These are phyloP conservation scores for Pichia sp. DNA, from an alignment of 1,139 yeast species.

Conservation along the genomic window DNA sequence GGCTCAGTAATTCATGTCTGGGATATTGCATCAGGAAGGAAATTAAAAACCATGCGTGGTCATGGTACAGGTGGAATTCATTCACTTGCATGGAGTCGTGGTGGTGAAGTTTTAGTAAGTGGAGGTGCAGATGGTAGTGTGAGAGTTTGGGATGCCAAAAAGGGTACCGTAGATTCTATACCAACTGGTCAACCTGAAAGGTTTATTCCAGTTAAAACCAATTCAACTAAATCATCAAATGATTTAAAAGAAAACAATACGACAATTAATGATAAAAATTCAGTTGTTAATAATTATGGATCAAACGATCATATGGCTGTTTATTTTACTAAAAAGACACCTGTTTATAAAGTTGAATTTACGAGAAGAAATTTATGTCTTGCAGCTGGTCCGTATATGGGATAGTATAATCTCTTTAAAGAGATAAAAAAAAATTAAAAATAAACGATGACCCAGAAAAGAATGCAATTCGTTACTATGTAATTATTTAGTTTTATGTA, in stretches of 20 bases:
- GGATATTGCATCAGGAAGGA: conserved; percentile 91
- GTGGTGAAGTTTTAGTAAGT: conserved; percentile 84
- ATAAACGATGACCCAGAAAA: too few relatives aligned
- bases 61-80: conserved; percentile 87
- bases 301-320: conserved; percentile 79
- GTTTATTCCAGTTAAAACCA: conserved; percentile 31
- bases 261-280: conserved; percentile 22
- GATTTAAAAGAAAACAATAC: conserved; percentile 15
- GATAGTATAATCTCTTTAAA: too few relatives aligned
- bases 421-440: too few relatives aligned
- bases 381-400: conserved; percentile 80
- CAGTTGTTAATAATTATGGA: conserved; percentile 9
- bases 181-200: conserved; percentile 65
- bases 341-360: conserved; percentile 88
- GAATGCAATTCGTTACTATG: too few relatives aligned
- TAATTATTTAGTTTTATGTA: too few relatives aligned
- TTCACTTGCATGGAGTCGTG: conserved; percentile 78
- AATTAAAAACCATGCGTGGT: conserved; percentile 79
- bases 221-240: conserved; percentile 21
- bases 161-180: conserved; percentile 58
- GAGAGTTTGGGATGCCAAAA: conserved; percentile 92
- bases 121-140: conserved; percentile 93
- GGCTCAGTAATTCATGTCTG: conserved; percentile 59
- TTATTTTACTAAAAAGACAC: conserved; percentile 88
- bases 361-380: conserved; percentile 85